Evolutionary conservation across 2,329 filamentous ascomycete species (phyloP), one percentile per base, ranked within the genome.

Genomic region (Fusarium albidum): DNA sequence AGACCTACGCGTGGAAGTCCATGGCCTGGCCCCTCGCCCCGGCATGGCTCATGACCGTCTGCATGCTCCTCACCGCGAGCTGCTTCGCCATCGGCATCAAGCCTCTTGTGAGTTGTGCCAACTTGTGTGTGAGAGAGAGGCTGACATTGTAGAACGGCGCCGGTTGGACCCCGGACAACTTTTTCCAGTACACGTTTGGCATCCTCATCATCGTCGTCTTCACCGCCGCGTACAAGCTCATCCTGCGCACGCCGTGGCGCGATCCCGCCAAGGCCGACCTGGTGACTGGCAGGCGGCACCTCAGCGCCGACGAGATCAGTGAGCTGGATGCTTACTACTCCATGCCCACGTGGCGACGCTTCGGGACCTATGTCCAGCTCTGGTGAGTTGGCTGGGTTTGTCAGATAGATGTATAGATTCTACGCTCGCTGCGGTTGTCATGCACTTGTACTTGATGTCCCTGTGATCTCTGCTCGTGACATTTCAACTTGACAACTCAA

Each of bases 181-280:
- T 53, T 27, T 55, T 55, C 38, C 40, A 47, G 32, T 51, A 55
- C 32, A 51, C 37, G 3, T 46, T 55, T 10, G 52, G 52, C 7
- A 15, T 55, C 8, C 14, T 55, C 13, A 17, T 55, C 4, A 55
- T 55, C 26, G 38, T 39, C 4, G 26, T n/a, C 2, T 35, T 43
- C 10, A 55, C 52, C 12, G 9, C 37, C 11, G 42, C 8, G 8
- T 55, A 55, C 31, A 55, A 55, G 33, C 4, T 55, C 2, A 8
- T 51, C 7, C 41, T 28, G 35, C 42, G 38, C 10, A 55, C 52
- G 6, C 31, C 44, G 14, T 47, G 41, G 27, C 42, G 34, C 6
- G 32, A 55, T 25, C 52, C 42, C 15, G 15, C 29, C 3, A 55
- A 41, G 10, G 47, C 46, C 1, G 52, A 55, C 18, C 32, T 55